These are phyloP conservation scores for California macrophylla DNA, from an alignment of 441 rosid species.

Conservation along the genomic window DNA sequence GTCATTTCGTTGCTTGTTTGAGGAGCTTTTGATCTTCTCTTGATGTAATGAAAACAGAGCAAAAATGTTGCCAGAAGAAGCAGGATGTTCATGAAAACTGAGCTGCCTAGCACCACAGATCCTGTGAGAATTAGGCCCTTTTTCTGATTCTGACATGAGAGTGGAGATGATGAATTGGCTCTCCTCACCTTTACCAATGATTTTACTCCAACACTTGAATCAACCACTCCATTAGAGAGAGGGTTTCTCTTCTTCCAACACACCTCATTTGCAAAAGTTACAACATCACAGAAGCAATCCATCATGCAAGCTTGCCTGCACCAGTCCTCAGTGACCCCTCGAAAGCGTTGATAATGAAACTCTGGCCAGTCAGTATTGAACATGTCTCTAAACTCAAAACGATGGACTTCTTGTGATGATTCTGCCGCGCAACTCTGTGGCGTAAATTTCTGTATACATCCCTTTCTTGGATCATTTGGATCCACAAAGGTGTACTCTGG, in stretches of 20 bases:
- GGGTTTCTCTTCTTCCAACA: constrained; percentile 33
- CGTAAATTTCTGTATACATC: constrained; percentile 30
- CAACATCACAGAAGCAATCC: constrained; percentile 27
- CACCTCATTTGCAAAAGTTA: constrained; percentile 1
- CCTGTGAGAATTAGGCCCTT: neutral
- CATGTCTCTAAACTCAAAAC: constrained; percentile 14
- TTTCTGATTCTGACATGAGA: neutral
- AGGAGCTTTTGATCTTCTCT: neutral
- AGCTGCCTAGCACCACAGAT: neutral
- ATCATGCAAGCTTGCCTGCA: constrained; percentile 25
- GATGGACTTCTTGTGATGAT: constrained; percentile 9
- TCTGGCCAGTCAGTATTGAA: constrained; percentile 21
- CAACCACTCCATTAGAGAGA: constrained; percentile 19
- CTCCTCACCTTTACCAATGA: constrained; percentile 21
- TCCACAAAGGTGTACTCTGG: constrained; percentile 23
- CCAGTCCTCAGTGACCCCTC: constrained; percentile 14
- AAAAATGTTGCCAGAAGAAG: neutral
- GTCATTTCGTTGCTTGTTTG: neutral
- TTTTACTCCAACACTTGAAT: constrained; percentile 2
- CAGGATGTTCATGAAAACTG: neutral
- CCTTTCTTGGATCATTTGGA: constrained; percentile 23
- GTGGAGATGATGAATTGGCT: constrained; percentile 2
- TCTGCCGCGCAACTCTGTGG: constrained; percentile 23
- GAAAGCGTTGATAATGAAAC: constrained; percentile 13
- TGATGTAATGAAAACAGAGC: neutral